Conservation (phyloP, 208 protist genomes). For the Leptomonas pyrrhocoris region DNA sequence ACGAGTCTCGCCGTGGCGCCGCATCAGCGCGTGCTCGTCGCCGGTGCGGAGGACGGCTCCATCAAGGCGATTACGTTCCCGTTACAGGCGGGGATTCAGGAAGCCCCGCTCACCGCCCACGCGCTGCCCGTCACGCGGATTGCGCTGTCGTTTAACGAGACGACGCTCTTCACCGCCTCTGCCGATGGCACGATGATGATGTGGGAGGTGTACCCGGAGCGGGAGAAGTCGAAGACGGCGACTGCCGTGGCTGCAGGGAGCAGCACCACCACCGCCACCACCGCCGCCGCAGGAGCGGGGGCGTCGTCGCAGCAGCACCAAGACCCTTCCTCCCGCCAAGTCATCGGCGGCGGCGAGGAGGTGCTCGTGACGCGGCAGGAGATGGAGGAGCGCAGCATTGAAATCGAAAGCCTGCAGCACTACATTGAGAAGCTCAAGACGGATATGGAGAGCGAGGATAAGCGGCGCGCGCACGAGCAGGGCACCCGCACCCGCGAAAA, state of each 20-base stretch:
- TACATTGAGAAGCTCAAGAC: slow-evolving; percentile 91
- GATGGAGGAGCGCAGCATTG: slow-evolving; percentile 90
- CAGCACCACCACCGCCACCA: no score
- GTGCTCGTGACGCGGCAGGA: slow-evolving; percentile 95
- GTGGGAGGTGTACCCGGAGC: slow-evolving; percentile 83
- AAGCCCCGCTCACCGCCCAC: slow-evolving; percentile 75
- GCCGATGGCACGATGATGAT: slow-evolving; percentile 92
- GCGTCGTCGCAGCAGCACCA: slow-evolving; percentile 31
- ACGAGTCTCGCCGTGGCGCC: slow-evolving; percentile 77
- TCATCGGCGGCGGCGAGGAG: slow-evolving; percentile 66
- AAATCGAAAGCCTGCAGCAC: slow-evolving; percentile 85
- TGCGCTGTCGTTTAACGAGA: slow-evolving; percentile 91
- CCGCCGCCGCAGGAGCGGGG: slow-evolving; percentile 8
- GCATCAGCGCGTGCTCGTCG: slow-evolving; percentile 92
- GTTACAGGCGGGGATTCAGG: slow-evolving; percentile 72
- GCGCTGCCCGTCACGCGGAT: slow-evolving; percentile 77
- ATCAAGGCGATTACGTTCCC: slow-evolving; percentile 93
- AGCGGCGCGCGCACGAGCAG: slow-evolving; percentile 92
- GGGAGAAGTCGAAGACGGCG: slow-evolving; percentile 48
- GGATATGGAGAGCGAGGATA: slow-evolving; percentile 95
- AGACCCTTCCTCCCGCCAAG: slow-evolving; percentile 24
- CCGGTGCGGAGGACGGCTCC: slow-evolving; percentile 88
- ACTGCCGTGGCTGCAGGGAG: slow-evolving; percentile 2
- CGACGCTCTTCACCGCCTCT: slow-evolving; percentile 87
- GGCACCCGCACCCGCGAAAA: slow-evolving; percentile 92